phyloP scores from a whole-genome alignment of 768 basidiomycete species.

The Dioszegia crocea region DNA sequence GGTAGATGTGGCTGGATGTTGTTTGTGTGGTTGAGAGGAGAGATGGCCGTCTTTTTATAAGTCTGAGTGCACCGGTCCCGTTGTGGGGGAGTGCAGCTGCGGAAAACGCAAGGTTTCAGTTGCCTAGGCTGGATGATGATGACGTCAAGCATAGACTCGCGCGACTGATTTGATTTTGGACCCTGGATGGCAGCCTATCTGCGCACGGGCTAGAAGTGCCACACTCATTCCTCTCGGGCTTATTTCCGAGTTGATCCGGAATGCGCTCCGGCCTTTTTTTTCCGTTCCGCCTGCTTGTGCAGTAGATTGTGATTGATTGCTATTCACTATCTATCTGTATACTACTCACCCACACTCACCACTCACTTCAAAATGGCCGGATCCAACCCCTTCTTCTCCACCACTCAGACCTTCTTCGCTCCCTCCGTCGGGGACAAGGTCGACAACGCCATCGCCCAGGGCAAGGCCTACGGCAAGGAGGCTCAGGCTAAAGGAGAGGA shows the following conservation, averaged over 20 bases:
- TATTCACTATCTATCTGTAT: background rate
- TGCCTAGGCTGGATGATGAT: too few species aligned
- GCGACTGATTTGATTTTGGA: background rate
- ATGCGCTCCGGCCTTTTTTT: background rate
- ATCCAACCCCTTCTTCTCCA: constrained; percentile 49
- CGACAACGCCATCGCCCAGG: constrained; percentile 44
- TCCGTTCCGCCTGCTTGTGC: too few species aligned
- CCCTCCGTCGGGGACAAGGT: constrained; percentile 50
- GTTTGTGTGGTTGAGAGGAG: background rate
- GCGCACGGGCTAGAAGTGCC: too few species aligned
- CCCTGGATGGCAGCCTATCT: too few species aligned
- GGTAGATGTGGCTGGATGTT: background rate
- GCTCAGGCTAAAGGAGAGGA: constrained; percentile 25
- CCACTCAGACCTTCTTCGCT: constrained; percentile 42
- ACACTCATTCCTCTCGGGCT: background rate
- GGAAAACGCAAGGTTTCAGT: too few species aligned
- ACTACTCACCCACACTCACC: background rate
- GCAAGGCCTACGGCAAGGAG: constrained; percentile 35
- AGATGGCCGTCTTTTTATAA: too few species aligned
- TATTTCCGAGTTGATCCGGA: constrained; percentile 1
- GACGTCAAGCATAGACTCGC: constrained; percentile 7
- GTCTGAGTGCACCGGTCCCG: too few species aligned
- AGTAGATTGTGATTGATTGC: too few species aligned
- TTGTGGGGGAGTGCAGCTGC: too few species aligned
- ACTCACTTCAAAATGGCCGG: constrained; percentile 23